Evolutionary conservation across 116 monocot genomes (phyloP).

Genomic region (Phalaenopsis hybrid): DNA sequence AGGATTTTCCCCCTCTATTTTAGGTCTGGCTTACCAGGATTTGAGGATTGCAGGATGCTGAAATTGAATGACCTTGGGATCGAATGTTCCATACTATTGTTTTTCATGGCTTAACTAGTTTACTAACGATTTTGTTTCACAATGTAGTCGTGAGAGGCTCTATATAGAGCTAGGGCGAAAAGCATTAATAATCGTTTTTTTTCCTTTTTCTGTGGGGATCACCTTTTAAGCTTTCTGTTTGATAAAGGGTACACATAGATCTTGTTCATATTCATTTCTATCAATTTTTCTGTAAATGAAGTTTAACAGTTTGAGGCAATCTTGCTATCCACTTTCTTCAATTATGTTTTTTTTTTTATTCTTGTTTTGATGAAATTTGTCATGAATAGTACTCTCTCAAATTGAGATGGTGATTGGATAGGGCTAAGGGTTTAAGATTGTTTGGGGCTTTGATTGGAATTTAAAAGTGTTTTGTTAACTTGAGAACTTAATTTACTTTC

Average conservation of each 20-base stretch:
- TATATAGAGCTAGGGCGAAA: neutral
- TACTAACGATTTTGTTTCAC: neutral
- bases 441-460: too few species aligned
- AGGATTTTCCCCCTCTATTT: too few species aligned
- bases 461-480: too few species aligned
- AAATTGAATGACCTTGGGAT: too few species aligned
- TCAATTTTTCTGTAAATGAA: neutral
- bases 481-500: too few species aligned
- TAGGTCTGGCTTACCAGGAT: too few species aligned
- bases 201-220: neutral
- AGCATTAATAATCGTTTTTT: neutral
- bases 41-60: too few species aligned
- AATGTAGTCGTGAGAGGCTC: neutral
- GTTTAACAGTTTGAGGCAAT: neutral
- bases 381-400: too few species aligned
- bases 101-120: neutral
- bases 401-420: too few species aligned
- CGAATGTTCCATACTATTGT: neutral
- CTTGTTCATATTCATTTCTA: neutral
- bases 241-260: too few species aligned
- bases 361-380: neutral
- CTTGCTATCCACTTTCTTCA: neutral
- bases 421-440: too few species aligned
- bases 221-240: neutral
- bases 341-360: neutral